phyloP scores from a whole-genome alignment of 768 basidiomycete genomes.

The Boletus rubescentipes region DNA sequence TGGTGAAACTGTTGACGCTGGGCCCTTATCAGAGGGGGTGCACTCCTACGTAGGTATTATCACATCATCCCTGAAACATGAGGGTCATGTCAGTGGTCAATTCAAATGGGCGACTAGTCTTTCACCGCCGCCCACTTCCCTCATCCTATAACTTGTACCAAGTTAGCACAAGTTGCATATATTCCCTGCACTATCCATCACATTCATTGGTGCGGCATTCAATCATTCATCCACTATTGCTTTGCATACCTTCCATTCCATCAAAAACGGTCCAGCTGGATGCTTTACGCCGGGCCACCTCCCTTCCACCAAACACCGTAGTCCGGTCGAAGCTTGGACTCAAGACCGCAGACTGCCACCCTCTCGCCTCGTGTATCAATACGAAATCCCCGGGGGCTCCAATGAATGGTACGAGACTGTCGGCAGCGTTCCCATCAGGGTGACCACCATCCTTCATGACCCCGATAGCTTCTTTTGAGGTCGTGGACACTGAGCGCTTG shows the following conservation, averaged over 20 bases:
- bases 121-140: not conserved
- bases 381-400: slow-evolving; percentile 58
- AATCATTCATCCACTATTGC: not conserved
- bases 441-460: slow-evolving; percentile 7
- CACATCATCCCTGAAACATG: slow-evolving; percentile 11
- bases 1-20: not conserved
- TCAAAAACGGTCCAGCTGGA: slow-evolving; percentile 18
- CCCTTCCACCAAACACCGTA: slow-evolving; percentile 16
- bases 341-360: slow-evolving; percentile 47
- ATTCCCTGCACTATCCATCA: not conserved
- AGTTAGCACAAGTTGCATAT: not conserved
- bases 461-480: slow-evolving; percentile 53
- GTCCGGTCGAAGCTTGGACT: slow-evolving; percentile 39
- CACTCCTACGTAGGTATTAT: not conserved
- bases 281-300: slow-evolving; percentile 17
- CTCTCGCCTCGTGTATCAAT: slow-evolving; percentile 48
- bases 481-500: slow-evolving; percentile 52
- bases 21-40: too few relatives aligned
- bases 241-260: slow-evolving; percentile 7
- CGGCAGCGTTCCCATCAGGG: not conserved
- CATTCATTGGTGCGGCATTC: not conserved
- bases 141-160: not conserved
- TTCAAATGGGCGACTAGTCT: not conserved
- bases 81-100: not conserved
- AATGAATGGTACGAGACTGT: slow-evolving; percentile 35